phyloP scores from a whole-genome alignment of 2,329 filamentous ascomycete species.

The Claviceps capensis region DNA sequence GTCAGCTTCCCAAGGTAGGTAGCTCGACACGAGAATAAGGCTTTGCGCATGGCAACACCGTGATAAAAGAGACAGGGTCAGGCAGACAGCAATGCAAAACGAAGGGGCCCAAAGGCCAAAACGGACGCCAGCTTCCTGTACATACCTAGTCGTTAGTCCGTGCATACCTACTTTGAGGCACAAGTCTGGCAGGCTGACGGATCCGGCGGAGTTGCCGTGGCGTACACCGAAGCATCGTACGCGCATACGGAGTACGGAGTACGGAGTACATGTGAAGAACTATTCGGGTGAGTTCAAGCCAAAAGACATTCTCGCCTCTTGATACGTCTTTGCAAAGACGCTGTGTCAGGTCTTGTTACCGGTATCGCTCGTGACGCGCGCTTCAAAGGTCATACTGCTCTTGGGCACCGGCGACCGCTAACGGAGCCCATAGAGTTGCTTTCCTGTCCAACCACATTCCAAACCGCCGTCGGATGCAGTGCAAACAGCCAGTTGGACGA shows the following conservation, averaged over 20 bases:
- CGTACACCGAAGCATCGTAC: neutral
- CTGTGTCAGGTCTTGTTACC: neutral
- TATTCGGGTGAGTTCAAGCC: neutral
- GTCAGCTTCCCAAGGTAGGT: no score
- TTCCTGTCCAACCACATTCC: no score
- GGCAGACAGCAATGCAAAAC: no score
- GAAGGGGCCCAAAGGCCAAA: no score
- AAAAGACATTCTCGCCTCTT: neutral
- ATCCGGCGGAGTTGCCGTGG: neutral
- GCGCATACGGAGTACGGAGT: no score
- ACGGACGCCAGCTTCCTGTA: neutral
- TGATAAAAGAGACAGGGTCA: no score
- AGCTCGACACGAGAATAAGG: no score
- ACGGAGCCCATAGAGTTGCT: neutral
- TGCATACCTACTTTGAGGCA: no score
- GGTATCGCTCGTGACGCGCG: neutral
- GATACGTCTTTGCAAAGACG: neutral
- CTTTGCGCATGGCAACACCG: no score
- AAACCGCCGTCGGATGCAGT: no score
- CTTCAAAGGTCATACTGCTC: neutral
- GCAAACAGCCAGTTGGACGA: no score
- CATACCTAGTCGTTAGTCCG: neutral
- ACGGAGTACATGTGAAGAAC: no score
- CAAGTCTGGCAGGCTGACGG: neutral
- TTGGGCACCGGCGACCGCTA: neutral